Percentiles rank a stretch among this genome's conserved stretches.
These are phyloP conservation scores for Gossypium laxum DNA, from an alignment of 441 rosid genomes.

Conservation along the genomic window DNA sequence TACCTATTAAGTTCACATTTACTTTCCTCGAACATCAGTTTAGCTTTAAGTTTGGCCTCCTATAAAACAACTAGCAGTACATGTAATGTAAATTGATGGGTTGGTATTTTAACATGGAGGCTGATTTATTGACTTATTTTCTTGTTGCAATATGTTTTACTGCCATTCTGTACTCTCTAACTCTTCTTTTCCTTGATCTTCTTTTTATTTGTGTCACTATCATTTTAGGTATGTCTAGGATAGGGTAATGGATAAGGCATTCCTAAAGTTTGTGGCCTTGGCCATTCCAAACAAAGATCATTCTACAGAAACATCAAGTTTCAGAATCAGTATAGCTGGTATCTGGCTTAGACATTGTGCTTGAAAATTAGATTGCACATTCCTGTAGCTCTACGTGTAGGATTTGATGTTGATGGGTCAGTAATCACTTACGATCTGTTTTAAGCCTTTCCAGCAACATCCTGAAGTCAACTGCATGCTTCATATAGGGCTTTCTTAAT, in stretches of 20 bases:
- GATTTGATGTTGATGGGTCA: not conserved
- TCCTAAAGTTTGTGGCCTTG: slow-evolving; percentile 1
- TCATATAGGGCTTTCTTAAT: not conserved
- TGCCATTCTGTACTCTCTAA: not conserved
- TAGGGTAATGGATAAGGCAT: not conserved
- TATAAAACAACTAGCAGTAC: not conserved
- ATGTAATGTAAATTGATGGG: not conserved
- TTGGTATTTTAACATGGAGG: not conserved
- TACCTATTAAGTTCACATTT: not conserved
- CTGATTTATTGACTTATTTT: not conserved
- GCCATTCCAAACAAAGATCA: not conserved
- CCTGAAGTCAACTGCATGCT: not conserved
- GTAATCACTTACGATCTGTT: not conserved
- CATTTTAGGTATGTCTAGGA: not conserved
- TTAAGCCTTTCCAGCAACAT: not conserved
- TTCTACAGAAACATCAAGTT: not conserved
- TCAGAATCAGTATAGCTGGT: not conserved
- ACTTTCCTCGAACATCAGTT: not conserved
- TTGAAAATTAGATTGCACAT: not conserved
- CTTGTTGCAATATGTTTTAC: not conserved
- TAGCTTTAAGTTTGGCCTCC: not conserved
- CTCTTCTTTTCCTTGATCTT: not conserved
- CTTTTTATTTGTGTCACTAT: not conserved
- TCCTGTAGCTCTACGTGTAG: not conserved
- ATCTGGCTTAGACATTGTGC: not conserved